Base-by-base conservation (phyloP, 2,329 filamentous ascomycete species). In the Colletotrichum siamense region DNA sequence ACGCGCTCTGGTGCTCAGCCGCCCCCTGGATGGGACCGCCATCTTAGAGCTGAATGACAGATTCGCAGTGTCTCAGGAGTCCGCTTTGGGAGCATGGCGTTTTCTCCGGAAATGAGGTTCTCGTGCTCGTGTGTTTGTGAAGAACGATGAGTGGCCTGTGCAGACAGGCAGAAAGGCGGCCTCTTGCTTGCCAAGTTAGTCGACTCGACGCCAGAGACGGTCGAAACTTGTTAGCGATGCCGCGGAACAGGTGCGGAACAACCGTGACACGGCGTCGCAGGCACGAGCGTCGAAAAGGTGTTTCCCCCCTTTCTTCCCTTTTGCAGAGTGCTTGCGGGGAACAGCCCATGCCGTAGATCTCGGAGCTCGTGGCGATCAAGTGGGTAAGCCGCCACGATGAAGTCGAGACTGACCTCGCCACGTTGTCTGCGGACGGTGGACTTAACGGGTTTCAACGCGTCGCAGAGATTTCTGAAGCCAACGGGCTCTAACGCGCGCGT, bases 341-440 rank as follows among this genome's bases (percentile, higher is more conserved):
- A 61, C 49, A 52, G 57, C 57, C 73, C 73, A 69, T 73, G 73
- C 59, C 64, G 64, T 24, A 76, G 73, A 76, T 76, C 73, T 73
- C 71, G 59, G 64, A 76, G 64, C 65, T 26, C 57, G 52, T 39
- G 71, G 34, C 70, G 71, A 76, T 76, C 74, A 74, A 76, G 70
- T 65, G 70, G 64, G 70, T 24, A 74, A 8, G 64, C 32, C 57
- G 44, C 49, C 34, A 64, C 59, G 24, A 64, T 61, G 64, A 59
- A 69, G 63, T 73, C 24, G 55, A 63, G 24, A 64, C 64, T 49
- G 64, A 32, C 30, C 57, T 76, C 69, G 73, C 74, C 74, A 73
- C 70, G 64, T 69, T 69, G 32, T 72, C 28, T 36, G 62, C 34
- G 30, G 32, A 30, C 16, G 65, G 24, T 34, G 57, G 70, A 15